Percentiles rank a stretch among this genome's conserved stretches.
Conservation (phyloP, 2,329 filamentous ascomycete species). For the Xylaria sp. region DNA sequence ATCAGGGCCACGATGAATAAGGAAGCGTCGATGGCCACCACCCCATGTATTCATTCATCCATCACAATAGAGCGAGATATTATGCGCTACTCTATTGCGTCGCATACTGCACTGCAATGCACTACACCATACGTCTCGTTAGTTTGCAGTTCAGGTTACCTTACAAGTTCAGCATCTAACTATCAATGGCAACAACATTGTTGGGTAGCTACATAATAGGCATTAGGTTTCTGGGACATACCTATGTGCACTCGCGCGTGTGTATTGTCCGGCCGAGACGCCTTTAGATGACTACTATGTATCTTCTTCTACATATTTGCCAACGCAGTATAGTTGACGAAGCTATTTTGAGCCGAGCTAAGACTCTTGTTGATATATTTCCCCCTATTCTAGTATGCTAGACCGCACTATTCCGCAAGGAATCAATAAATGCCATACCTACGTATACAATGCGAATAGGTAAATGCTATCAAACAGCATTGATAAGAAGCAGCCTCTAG, state of each 20-base stretch:
- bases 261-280: slow-evolving; percentile 7
- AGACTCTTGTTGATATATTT: background rate
- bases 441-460: background rate
- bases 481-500: slow-evolving; percentile 26
- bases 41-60: background rate
- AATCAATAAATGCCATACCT: background rate
- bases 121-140: background rate
- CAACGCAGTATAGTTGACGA: background rate
- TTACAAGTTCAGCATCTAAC: background rate
- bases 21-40: slow-evolving; percentile 2
- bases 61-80: background rate
- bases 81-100: slow-evolving; percentile 7
- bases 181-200: background rate
- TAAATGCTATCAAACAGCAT: slow-evolving; percentile 1
- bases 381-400: background rate
- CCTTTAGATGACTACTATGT: background rate
- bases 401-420: background rate
- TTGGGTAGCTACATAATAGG: background rate
- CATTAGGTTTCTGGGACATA: background rate
- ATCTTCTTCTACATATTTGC: too few species aligned
- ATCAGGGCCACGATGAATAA: slow-evolving; percentile 27
- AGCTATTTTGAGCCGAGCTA: background rate
- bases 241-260: background rate
- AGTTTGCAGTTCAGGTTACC: background rate
- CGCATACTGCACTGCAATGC: background rate